phyloP scores from a whole-genome alignment of 2,329 filamentous ascomycete species.

The Hypoxylon rubiginosum region DNA sequence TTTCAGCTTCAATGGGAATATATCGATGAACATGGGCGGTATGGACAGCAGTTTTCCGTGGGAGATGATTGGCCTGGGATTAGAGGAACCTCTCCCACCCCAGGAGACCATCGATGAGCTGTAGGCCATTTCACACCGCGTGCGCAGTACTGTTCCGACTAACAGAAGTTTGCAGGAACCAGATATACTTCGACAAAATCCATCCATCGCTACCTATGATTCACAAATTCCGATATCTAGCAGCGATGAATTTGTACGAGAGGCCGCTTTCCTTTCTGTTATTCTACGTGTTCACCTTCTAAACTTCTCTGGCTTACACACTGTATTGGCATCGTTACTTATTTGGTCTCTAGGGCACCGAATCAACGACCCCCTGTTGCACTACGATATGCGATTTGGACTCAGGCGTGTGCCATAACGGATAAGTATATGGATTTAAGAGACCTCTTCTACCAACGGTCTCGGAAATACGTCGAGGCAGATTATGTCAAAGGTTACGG shows the following conservation, averaged over 20 bases:
- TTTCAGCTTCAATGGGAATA: slow-evolving; percentile 67
- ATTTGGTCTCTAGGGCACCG: slow-evolving; percentile 68
- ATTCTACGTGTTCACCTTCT: background rate
- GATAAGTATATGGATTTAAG: slow-evolving; percentile 86
- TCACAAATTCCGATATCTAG: slow-evolving; percentile 87
- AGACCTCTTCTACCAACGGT: slow-evolving; percentile 89
- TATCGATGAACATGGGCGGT: slow-evolving; percentile 64
- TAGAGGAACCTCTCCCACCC: slow-evolving; percentile 71
- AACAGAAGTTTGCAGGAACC: slow-evolving; percentile 67
- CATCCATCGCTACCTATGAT: slow-evolving; percentile 90
- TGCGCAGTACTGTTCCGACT: slow-evolving; percentile 11
- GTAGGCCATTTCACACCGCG: slow-evolving; percentile 59
- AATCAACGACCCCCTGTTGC: slow-evolving; percentile 88
- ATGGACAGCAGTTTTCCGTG: slow-evolving; percentile 76
- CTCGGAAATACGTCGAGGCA: slow-evolving; percentile 89
- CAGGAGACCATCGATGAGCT: slow-evolving; percentile 83
- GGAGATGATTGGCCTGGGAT: slow-evolving; percentile 77
- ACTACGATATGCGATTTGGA: slow-evolving; percentile 95
- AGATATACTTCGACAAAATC: slow-evolving; percentile 91
- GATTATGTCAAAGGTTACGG: slow-evolving; percentile 95
- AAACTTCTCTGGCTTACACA: slow-evolving; percentile 1
- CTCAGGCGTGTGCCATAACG: slow-evolving; percentile 85
- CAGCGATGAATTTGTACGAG: slow-evolving; percentile 83
- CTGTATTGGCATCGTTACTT: slow-evolving; percentile 18
- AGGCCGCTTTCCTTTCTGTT: slow-evolving; percentile 12